Base-by-base conservation (phyloP, 2,329 filamentous ascomycete species). In the Pyrenochaeta sp. region DNA sequence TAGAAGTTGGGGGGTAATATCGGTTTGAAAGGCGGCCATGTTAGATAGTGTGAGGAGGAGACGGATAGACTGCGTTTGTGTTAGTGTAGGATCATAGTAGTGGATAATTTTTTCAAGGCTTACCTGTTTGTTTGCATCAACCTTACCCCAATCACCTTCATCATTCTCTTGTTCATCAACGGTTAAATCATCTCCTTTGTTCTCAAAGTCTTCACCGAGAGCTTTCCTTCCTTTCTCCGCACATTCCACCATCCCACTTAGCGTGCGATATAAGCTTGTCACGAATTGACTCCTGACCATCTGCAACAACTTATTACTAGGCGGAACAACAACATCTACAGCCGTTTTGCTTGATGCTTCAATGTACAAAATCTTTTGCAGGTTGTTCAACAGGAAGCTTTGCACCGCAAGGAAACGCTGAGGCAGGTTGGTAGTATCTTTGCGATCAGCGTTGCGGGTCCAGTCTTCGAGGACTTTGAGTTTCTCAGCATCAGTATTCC, bases 191-290 rank as follows among this genome's bases (percentile, higher is more conserved):
- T 86, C 82, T 34, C 84, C 77, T 54, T 84, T 83, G 71, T 83
- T 81, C 56, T 84, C 82, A 56, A 82, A 82, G 8, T 82, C 80
- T 24, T 80, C 80, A 45, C 90, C 88, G 0, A 86, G 81, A 66
- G 87, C 88, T 66, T 88, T 86, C 13, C 88, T 77, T 2, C 89
- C 85, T 56, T 88, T 88, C 78, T 98, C 93, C 2, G 95, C 94
- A 77, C 97, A 98, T 78, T 98, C 95, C 1, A 99, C 93, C 88
- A 99, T 94, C 24, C 94, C 95, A 69, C 92, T 96, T 37, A 99
- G 81, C 6, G 92, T 92, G 76, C 96, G 96, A 79, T 98, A 98
- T 43, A 99, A 81, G 56, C 93, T 97, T 6, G 90, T 93, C 15
- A 97, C 93, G 72, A 99, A 99, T 72, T 96, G 92, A 64, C 89